Evolutionary conservation across 805 yeast species (phyloP), one percentile per base, ranked within the genome.

Genomic region (Metschnikowia proteae): DNA sequence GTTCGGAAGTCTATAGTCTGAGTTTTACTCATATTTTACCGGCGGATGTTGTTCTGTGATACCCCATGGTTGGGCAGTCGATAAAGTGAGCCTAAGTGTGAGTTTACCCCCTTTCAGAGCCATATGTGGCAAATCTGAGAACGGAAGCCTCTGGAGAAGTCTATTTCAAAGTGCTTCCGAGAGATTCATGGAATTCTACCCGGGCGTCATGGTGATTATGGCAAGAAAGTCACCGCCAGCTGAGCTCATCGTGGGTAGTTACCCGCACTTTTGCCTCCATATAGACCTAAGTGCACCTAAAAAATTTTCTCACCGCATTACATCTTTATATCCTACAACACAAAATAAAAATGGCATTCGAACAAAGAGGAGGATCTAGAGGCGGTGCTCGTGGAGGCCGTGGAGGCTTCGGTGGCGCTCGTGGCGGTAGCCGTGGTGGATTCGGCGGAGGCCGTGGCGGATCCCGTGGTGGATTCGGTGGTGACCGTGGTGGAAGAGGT

Each of bases 361-460:
- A 50, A 50, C 54, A 54, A 50, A 56, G 60, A 56, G 60, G 60
- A 45, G 59, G 59, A 41, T 52, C 53, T 43, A 47, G 57, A 47
- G 57, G 57, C 47, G 57, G 56, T 34, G 40, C 53, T 32, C 53
- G 56, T 41, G 57, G 57, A 8, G 56, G 54, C 45, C 49, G 58
- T 45, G 59, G 59, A 33, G 59, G 59, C n/a, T 39, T 52, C 34
- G 49, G 58, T 26, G 58, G 58, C 23, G 57, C 53, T 4, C 59
- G 78, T 50, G 79, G 82, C 53, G 79, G 78, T 38, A 56, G 66
- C 41, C 81, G 86, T 38, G 79, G 79, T 47, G 66, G 80, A 49
- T 81, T 86, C 49, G 81, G 84, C 51, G 74, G 76, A 40, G 64
- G 74, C 48, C 82, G 81, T 38, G 79, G 82, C 46, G 51, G 55